Evolutionary conservation across 257 asterid genomes (phyloP).

Genomic region (Hygrophila difformis): DNA sequence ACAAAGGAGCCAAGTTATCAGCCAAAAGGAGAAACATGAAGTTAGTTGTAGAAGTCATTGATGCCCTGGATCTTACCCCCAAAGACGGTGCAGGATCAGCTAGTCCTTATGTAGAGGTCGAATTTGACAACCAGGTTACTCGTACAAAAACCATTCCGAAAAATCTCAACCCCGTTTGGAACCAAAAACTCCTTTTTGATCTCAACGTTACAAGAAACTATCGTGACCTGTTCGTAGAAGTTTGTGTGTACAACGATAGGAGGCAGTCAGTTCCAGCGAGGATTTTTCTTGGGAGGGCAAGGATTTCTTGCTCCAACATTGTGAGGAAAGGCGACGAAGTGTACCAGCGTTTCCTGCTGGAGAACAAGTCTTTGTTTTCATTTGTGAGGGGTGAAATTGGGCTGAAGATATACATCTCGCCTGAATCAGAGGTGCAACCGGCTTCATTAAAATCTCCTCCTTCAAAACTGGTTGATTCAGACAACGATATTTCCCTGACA

Average conservation of each 20-base stretch:
- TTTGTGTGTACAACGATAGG: conserved; percentile 54
- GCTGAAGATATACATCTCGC: conserved; percentile 42
- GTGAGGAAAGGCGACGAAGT: conserved; percentile 59
- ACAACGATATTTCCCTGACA: conserved; percentile 13
- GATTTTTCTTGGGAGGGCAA: conserved; percentile 57
- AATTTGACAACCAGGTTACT: conserved; percentile 51
- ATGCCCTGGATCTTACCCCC: conserved; percentile 69
- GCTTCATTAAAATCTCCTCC: conserved; percentile 6
- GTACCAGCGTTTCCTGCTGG: conserved; percentile 53
- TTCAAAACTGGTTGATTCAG: conserved; percentile 15
- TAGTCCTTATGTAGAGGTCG: conserved; percentile 64
- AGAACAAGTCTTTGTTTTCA: conserved; percentile 39
- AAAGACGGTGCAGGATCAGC: conserved; percentile 70
- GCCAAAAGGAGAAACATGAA: conserved; percentile 37
- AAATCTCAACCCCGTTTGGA: conserved; percentile 67
- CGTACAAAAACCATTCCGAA: conserved; percentile 55
- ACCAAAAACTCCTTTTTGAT: conserved; percentile 47
- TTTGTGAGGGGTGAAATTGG: conserved; percentile 57
- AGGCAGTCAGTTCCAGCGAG: conserved; percentile 36
- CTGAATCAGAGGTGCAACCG: conserved; percentile 25
- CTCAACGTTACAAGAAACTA: conserved; percentile 26
- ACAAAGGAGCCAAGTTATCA: conserved; percentile 26
- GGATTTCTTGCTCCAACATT: conserved; percentile 48
- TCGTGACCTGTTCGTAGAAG: conserved; percentile 32
- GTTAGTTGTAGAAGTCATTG: conserved; percentile 59